Evolutionary conservation across 1,284 basidiomycete species (phyloP).

Genomic region (Trametes hirsuta): DNA sequence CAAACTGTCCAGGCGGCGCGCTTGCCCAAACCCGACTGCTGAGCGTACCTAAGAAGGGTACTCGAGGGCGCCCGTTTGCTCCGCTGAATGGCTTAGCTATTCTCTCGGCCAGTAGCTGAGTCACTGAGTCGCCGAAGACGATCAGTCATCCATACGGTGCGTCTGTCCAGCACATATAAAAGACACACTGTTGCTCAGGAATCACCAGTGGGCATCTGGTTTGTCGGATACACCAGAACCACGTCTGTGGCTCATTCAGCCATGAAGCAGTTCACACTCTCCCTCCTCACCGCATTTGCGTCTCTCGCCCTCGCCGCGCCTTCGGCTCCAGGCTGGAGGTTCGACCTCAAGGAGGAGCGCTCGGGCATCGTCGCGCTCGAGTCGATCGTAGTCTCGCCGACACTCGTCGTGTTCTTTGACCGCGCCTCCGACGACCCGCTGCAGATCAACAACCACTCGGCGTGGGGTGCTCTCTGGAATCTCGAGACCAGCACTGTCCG

Average conservation of each 20-base stretch:
- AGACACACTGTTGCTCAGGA: neutral
- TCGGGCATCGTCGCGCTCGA: slow-evolving; percentile 53
- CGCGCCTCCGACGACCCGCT: slow-evolving; percentile 49
- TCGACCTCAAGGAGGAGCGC: slow-evolving; percentile 38
- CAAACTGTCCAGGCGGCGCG: neutral
- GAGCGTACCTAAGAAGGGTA: neutral
- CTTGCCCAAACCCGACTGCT: neutral
- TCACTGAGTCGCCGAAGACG: neutral
- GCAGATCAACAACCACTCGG: slow-evolving; percentile 44
- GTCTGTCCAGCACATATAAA: neutral
- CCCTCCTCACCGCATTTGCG: neutral
- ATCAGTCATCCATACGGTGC: neutral
- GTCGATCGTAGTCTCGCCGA: slow-evolving; percentile 48
- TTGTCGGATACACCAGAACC: neutral
- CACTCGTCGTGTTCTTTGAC: slow-evolving; percentile 49
- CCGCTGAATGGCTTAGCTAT: neutral
- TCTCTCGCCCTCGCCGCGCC: slow-evolving; percentile 11
- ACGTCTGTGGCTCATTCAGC: neutral
- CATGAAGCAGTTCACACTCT: slow-evolving; percentile 1
- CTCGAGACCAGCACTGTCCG: slow-evolving; percentile 43
- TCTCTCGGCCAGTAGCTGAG: neutral
- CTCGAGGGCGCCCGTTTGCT: neutral
- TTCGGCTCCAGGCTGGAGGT: slow-evolving; percentile 27
- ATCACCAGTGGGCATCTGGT: neutral
- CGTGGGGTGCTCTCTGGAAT: slow-evolving; percentile 45